phyloP scores from a whole-genome alignment of 805 yeast species.

The Ogataea sp. region DNA sequence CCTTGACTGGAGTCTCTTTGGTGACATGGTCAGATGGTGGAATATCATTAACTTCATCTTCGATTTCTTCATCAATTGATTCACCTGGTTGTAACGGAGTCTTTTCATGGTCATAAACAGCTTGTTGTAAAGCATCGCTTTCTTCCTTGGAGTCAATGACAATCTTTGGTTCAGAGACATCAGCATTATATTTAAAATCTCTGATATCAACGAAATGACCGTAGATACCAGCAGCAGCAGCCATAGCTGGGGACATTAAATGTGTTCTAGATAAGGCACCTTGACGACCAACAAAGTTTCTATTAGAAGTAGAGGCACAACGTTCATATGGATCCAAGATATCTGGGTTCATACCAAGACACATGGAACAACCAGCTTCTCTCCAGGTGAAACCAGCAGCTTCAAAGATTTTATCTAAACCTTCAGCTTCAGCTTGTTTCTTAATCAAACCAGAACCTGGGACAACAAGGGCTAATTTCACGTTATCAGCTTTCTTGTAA shows the following conservation, averaged over 20 bases:
- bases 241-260: constrained; percentile 98
- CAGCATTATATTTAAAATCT: constrained; percentile 54
- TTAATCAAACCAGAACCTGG: constrained; percentile 98
- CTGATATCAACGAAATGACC: constrained; percentile 92
- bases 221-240: constrained; percentile 94
- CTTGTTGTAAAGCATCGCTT: constrained; percentile 55
- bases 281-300: constrained; percentile 99
- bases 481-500: constrained; percentile 72
- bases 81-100: constrained; percentile 49
- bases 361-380: constrained; percentile 99
- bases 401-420: constrained; percentile 81
- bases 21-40: constrained; percentile 43
- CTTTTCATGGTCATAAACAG: constrained; percentile 63
- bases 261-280: constrained; percentile 96
- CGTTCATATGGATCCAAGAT: constrained; percentile 91
- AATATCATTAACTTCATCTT: constrained; percentile 55
- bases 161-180: constrained; percentile 53
- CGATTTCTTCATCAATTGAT: constrained; percentile 34
- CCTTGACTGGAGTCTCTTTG: constrained; percentile 24
- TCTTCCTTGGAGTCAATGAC: constrained; percentile 34
- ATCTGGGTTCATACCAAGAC: constrained; percentile 99
- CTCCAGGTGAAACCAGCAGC: constrained; percentile 98
- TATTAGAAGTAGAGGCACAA: constrained; percentile 97
- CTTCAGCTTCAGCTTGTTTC: constrained; percentile 89
- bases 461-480: constrained; percentile 81